Evolutionary conservation across 768 basidiomycete species (phyloP).

Genomic region (Tulasnella sp.): DNA sequence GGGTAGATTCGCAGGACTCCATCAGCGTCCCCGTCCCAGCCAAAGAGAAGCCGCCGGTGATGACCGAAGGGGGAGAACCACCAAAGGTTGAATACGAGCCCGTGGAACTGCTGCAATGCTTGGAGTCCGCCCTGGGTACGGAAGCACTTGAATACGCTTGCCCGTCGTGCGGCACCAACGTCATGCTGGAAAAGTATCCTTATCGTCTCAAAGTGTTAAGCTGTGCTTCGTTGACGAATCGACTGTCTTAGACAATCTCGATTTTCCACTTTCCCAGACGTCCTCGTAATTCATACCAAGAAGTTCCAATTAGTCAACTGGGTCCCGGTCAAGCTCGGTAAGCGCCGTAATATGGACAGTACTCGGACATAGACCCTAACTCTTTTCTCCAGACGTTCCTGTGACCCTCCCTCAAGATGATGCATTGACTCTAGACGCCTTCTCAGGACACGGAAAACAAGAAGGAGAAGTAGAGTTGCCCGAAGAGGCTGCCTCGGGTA

Average conservation of each 20-base stretch:
- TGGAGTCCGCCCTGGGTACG: slow-evolving; percentile 43
- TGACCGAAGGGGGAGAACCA: slow-evolving; percentile 37
- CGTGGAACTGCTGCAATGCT: slow-evolving; percentile 48
- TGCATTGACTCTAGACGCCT: slow-evolving; percentile 47
- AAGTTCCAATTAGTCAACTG: slow-evolving; percentile 94
- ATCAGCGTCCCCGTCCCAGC: slow-evolving; percentile 76
- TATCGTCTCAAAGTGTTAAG: too few relatives aligned
- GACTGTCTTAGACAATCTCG: slow-evolving; percentile 44
- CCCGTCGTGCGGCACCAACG: slow-evolving; percentile 55
- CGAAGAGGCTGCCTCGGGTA: slow-evolving; percentile 33
- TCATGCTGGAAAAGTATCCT: slow-evolving; percentile 66
- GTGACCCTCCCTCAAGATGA: slow-evolving; percentile 52
- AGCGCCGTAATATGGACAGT: slow-evolving; percentile 20
- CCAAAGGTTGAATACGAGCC: slow-evolving; percentile 53
- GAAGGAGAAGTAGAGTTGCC: slow-evolving; percentile 58
- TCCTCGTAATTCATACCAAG: slow-evolving; percentile 79
- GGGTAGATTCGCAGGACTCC: slow-evolving; percentile 61
- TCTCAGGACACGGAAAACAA: slow-evolving; percentile 61
- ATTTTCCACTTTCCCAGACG: slow-evolving; percentile 80
- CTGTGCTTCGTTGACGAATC: not conserved
- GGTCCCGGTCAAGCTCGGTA: slow-evolving; percentile 92
- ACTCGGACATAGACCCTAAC: not conserved
- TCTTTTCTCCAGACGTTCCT: slow-evolving; percentile 57
- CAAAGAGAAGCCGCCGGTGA: slow-evolving; percentile 42
- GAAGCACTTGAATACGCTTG: slow-evolving; percentile 77